Conservation (phyloP, 1,139 yeast genomes). For the Candida pseudocylindracea region DNA sequence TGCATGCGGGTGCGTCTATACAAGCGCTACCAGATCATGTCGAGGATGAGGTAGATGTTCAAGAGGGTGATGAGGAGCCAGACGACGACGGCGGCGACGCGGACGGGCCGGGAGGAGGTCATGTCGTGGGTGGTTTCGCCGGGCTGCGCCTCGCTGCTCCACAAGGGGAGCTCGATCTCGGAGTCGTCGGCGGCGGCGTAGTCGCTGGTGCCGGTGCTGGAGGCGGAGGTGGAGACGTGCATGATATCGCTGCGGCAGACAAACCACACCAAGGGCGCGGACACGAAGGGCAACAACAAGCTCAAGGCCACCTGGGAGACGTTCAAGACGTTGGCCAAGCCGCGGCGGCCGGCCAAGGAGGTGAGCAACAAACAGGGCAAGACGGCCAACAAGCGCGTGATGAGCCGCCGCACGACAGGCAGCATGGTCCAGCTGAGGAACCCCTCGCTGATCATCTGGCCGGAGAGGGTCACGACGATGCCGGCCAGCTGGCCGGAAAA, state of each 20-base stretch:
- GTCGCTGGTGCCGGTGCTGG: conserved; percentile 14
- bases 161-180: conserved; percentile 17
- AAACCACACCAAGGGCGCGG: conserved; percentile 76
- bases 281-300: conserved; percentile 64
- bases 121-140: neutral
- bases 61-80: conserved; percentile 1
- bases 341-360: conserved; percentile 58
- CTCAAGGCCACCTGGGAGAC: conserved; percentile 79
- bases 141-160: neutral
- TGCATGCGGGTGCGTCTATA: too few relatives aligned
- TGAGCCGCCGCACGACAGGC: conserved; percentile 68
- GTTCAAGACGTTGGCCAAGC: conserved; percentile 61
- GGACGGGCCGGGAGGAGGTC: neutral
- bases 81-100: neutral
- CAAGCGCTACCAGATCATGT: too few relatives aligned
- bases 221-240: conserved; percentile 34
- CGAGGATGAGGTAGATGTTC: conserved; percentile 1
- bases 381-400: conserved; percentile 72
- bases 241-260: conserved; percentile 56
- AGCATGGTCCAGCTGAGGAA: conserved; percentile 68
- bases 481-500: conserved; percentile 98
- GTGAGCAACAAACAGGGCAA: conserved; percentile 78
- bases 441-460: conserved; percentile 94
- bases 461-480: conserved; percentile 91
- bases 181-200: conserved; percentile 21